Evolutionary conservation across 306 rosid species (phyloP).

Genomic region (Medicago ruthenica): DNA sequence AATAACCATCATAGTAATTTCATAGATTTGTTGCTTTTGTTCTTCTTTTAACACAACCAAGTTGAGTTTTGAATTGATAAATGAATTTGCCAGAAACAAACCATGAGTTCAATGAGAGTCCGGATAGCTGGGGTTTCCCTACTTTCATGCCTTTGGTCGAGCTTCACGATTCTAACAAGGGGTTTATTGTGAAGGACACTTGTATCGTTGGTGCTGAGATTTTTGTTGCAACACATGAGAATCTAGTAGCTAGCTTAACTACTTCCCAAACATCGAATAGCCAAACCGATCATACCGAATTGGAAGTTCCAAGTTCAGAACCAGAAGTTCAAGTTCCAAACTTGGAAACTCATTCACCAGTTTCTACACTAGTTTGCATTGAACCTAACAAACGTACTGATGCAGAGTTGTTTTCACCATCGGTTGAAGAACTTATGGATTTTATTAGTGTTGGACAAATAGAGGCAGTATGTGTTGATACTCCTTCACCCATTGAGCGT

Average conservation of each 20-base stretch:
- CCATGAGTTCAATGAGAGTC: background rate
- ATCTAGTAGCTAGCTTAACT: background rate
- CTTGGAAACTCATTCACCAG: background rate
- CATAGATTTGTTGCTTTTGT: background rate
- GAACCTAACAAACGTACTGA: background rate
- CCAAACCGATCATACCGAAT: background rate
- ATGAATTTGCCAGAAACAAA: background rate
- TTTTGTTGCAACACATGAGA: background rate
- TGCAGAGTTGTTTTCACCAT: background rate
- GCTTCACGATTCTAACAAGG: background rate
- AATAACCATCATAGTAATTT: background rate
- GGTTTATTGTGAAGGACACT: background rate
- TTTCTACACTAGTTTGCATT: background rate
- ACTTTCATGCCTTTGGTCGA: background rate
- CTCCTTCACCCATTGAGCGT: constrained; percentile 26
- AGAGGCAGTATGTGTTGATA: constrained; percentile 28
- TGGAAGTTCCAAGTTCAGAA: background rate
- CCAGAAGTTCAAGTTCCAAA: background rate
- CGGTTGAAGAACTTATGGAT: background rate
- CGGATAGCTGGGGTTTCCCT: rapidly evolving
- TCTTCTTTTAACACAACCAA: background rate
- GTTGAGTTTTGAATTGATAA: too few species aligned
- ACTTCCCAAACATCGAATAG: background rate
- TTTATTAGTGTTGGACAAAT: background rate
- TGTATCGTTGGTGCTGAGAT: background rate